These are phyloP conservation scores for Backusella circina DNA, from an alignment of 192 early-diverging fungal species.

Conservation along the genomic window DNA sequence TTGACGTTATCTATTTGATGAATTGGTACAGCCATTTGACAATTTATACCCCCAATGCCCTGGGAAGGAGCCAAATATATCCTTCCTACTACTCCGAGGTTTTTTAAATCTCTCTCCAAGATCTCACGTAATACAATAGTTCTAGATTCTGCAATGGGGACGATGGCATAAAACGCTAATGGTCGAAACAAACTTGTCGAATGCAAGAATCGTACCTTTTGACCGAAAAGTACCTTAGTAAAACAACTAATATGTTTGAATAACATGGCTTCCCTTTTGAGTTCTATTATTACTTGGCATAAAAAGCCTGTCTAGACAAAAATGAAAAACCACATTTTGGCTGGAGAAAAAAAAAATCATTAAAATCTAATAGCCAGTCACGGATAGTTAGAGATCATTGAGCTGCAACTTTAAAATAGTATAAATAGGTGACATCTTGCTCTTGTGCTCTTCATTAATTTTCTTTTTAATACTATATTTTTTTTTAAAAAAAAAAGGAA, in stretches of 20 bases:
- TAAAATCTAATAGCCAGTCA: background rate
- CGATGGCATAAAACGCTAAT: conserved; percentile 26
- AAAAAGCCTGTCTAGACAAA: background rate
- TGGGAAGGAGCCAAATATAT: conserved; percentile 62
- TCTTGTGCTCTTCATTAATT: background rate
- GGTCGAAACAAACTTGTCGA: conserved; percentile 11
- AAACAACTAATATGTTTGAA: background rate
- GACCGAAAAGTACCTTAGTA: background rate
- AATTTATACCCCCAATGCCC: conserved; percentile 61
- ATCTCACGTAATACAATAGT: background rate
- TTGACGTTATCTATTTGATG: conserved; percentile 48
- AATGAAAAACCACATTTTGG: background rate
- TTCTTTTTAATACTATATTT: background rate
- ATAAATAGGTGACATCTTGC: conserved; percentile 1
- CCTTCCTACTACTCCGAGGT: conserved; percentile 56
- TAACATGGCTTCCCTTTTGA: background rate
- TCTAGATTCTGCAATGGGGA: conserved; percentile 1
- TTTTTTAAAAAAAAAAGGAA: background rate
- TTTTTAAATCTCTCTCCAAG: conserved; percentile 6
- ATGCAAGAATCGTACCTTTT: background rate
- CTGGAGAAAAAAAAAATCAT: background rate
- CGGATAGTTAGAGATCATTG: background rate
- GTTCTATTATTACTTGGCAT: background rate
- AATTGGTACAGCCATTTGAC: conserved; percentile 65
- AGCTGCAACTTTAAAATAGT: background rate